These are phyloP conservation scores for Calonectria hongkongensis DNA, from an alignment of 2,329 filamentous ascomycete species.

Conservation along the genomic window DNA sequence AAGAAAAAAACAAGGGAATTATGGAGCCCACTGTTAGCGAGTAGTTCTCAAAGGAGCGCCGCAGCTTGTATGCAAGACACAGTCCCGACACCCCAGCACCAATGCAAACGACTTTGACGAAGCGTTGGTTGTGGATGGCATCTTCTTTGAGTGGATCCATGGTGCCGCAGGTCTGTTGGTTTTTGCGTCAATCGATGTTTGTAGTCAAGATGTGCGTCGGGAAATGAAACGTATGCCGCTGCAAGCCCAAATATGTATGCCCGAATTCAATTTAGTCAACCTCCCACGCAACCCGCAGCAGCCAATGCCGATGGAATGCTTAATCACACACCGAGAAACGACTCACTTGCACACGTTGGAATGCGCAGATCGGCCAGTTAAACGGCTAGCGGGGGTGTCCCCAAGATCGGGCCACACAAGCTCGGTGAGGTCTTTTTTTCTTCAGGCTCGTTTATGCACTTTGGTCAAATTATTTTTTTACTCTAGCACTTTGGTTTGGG, in stretches of 20 bases:
- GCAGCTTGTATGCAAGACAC: constrained; percentile 32
- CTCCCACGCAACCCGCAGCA: not conserved
- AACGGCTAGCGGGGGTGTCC: not conserved
- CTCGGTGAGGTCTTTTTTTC: constrained; percentile 12
- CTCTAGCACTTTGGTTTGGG: not conserved
- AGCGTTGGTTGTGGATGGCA: constrained; percentile 33
- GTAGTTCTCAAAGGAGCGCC: constrained; percentile 9
- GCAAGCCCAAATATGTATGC: not conserved
- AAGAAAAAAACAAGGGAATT: no score
- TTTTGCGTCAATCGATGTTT: constrained; percentile 44
- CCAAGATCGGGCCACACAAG: not conserved
- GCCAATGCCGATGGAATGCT: not conserved
- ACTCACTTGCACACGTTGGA: not conserved
- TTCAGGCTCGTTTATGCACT: not conserved
- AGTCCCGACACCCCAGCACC: constrained; percentile 42
- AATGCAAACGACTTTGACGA: constrained; percentile 36
- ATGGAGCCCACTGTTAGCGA: not conserved
- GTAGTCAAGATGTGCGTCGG: not conserved
- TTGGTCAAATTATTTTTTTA: not conserved
- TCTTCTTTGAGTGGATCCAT: constrained; percentile 51
- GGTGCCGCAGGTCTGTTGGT: constrained; percentile 55
- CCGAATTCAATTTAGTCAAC: not conserved
- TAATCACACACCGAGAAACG: not conserved
- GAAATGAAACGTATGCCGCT: not conserved
- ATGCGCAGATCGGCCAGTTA: not conserved